phyloP scores from a whole-genome alignment of 208 protist genomes.

The Leptomonas seymouri region DNA sequence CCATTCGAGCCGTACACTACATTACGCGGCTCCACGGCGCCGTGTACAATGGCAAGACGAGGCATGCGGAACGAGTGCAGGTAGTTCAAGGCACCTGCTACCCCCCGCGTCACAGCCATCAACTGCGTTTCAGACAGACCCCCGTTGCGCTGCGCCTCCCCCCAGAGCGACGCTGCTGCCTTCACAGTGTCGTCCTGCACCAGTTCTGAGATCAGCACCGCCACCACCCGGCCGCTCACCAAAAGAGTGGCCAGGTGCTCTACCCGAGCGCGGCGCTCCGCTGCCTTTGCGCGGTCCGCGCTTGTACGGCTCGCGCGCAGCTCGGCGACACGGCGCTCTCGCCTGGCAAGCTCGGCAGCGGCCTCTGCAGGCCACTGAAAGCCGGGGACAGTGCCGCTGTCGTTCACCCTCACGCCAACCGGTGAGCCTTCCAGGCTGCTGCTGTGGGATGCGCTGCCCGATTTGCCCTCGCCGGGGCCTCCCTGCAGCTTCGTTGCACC shows the following conservation, averaged over 20 bases:
- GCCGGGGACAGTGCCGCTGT: slow-evolving; percentile 11
- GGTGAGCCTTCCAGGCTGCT: no score
- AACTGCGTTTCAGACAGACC: slow-evolving; percentile 10
- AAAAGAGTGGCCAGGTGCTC: slow-evolving; percentile 4
- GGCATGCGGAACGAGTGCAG: slow-evolving; percentile 7
- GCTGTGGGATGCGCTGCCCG: no score
- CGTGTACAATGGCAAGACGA: background rate
- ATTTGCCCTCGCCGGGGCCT: background rate
- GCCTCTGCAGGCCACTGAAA: slow-evolving; percentile 16
- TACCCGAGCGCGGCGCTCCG: slow-evolving; percentile 7
- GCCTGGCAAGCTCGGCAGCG: background rate
- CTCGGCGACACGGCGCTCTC: slow-evolving; percentile 15
- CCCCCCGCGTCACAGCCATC: slow-evolving; percentile 3
- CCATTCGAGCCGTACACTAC: slow-evolving; percentile 3
- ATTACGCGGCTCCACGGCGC: slow-evolving; percentile 11
- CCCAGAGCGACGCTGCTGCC: background rate
- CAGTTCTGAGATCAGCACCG: slow-evolving; percentile 16
- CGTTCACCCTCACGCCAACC: background rate
- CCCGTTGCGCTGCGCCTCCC: background rate
- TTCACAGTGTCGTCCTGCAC: background rate
- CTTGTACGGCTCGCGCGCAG: slow-evolving; percentile 1
- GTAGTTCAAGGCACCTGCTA: slow-evolving; percentile 9
- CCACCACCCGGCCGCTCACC: background rate
- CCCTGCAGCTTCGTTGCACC: no score
- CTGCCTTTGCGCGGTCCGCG: background rate